Conservation (phyloP, 2,329 filamentous ascomycete species). For the Aspergillus sp. region DNA sequence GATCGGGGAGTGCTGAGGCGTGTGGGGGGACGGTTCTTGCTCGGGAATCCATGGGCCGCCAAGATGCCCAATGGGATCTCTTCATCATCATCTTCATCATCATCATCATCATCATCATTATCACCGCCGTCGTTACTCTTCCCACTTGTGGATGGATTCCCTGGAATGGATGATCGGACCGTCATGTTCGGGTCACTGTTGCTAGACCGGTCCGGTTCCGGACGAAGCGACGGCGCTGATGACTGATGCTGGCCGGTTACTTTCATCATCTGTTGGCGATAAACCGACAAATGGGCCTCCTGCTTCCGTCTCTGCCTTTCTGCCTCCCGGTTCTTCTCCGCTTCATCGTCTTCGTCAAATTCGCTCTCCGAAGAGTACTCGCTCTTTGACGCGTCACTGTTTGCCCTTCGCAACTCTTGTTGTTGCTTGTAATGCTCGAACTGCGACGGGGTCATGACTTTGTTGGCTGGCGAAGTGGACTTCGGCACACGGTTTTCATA, state of each 20-base stretch:
- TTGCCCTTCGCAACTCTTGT: constrained; percentile 61
- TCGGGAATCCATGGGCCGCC: constrained; percentile 81
- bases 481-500: constrained; percentile 35
- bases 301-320: constrained; percentile 77
- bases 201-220: constrained; percentile 49
- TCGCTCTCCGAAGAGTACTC: constrained; percentile 55
- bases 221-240: constrained; percentile 45
- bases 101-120: constrained; percentile 84
- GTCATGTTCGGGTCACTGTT: constrained; percentile 58
- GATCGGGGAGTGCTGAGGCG: constrained; percentile 59
- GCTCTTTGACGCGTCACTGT: constrained; percentile 42
- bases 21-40: constrained; percentile 66
- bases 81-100: constrained; percentile 87
- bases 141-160: constrained; percentile 31
- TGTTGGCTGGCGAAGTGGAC: constrained; percentile 47
- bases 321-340: constrained; percentile 65
- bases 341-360: constrained; percentile 71
- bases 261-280: constrained; percentile 95
- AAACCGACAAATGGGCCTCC: constrained; percentile 81
- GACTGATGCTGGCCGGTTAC: constrained; percentile 73
- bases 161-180: constrained; percentile 30
- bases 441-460: constrained; percentile 84
- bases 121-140: constrained; percentile 53
- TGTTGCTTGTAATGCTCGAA: constrained; percentile 72
- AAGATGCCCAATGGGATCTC: constrained; percentile 81